phyloP scores from a whole-genome alignment of 352 stramenopile genomes.

The Globisporangium okanoganense region DNA sequence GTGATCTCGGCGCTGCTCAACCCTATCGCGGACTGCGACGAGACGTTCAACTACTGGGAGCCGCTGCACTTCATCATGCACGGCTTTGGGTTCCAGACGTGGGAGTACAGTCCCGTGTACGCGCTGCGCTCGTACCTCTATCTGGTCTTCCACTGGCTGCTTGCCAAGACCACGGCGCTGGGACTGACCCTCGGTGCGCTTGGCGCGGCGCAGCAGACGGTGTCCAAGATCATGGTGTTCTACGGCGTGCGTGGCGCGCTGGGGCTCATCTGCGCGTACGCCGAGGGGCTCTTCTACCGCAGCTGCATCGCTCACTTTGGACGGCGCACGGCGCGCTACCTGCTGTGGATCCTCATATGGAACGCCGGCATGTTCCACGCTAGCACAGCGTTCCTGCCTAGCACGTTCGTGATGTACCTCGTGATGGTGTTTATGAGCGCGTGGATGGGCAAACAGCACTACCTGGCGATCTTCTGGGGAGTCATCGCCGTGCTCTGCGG shows the following conservation, averaged over 20 bases:
- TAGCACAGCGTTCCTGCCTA: slow-evolving; percentile 91
- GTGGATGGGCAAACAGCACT: slow-evolving; percentile 81
- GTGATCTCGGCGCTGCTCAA: slow-evolving; percentile 58
- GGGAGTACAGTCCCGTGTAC: slow-evolving; percentile 91
- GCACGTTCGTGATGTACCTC: slow-evolving; percentile 86
- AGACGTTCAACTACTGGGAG: slow-evolving; percentile 99
- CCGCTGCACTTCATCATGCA: slow-evolving; percentile 97
- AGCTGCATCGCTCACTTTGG: slow-evolving; percentile 63
- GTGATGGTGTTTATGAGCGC: slow-evolving; percentile 70
- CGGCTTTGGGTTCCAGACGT: slow-evolving; percentile 88
- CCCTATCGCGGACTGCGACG: slow-evolving; percentile 96
- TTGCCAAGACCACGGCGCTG: slow-evolving; percentile 41
- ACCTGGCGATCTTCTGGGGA: slow-evolving; percentile 76
- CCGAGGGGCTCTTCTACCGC: slow-evolving; percentile 86
- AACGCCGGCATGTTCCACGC: slow-evolving; percentile 93
- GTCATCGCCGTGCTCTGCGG: slow-evolving; percentile 91
- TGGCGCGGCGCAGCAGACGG: slow-evolving; percentile 6
- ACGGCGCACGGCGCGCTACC: slow-evolving; percentile 48
- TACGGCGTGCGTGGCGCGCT: slow-evolving; percentile 85
- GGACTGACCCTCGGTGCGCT: slow-evolving; percentile 35
- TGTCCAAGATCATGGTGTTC: slow-evolving; percentile 87
- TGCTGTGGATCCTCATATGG: slow-evolving; percentile 76
- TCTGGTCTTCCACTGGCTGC: slow-evolving; percentile 56
- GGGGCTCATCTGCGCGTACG: slow-evolving; percentile 67
- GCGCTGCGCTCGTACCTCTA: slow-evolving; percentile 97